These are phyloP conservation scores for Knufia fluminis DNA, from an alignment of 2,329 filamentous ascomycete genomes.

Conservation along the genomic window DNA sequence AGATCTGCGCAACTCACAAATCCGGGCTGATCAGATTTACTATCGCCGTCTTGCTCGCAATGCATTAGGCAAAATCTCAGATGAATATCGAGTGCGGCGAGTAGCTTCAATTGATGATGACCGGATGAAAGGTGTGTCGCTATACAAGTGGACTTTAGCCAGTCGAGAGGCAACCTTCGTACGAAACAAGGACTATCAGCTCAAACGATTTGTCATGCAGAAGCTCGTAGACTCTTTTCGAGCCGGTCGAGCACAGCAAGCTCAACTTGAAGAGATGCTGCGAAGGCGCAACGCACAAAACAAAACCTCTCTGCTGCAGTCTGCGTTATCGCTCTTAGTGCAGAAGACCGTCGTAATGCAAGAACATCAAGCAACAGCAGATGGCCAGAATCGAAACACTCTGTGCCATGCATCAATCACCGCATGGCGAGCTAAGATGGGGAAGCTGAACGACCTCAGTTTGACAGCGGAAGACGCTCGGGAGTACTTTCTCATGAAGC, in stretches of 20 bases:
- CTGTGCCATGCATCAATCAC: conserved; percentile 3
- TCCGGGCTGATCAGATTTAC: conserved; percentile 7
- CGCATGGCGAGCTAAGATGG: conserved; percentile 4
- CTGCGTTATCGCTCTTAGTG: background rate
- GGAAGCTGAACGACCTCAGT: background rate
- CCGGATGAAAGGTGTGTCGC: conserved; percentile 4
- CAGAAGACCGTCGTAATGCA: background rate
- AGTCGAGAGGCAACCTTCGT: conserved; percentile 3
- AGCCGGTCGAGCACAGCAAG: conserved; percentile 1
- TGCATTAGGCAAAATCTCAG: conserved; percentile 5
- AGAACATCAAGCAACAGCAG: background rate
- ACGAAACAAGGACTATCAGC: conserved; percentile 1
- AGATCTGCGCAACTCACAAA: conserved; percentile 1
- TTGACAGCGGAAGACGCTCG: conserved; percentile 6
- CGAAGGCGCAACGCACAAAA: background rate
- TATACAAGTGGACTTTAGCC: conserved; percentile 9
- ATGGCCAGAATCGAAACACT: background rate
- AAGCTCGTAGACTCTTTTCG: conserved; percentile 1
- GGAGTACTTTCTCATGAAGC: conserved; percentile 9
- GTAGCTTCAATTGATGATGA: conserved; percentile 7
- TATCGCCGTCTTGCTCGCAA: conserved; percentile 1
- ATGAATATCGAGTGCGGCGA: conserved; percentile 7
- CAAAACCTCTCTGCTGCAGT: background rate
- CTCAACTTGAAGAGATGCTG: conserved; percentile 1
- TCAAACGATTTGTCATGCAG: conserved; percentile 1